Evolutionary conservation across 371 early-diverging fungal genomes (phyloP).

Genomic region (Actinomucor elegans): DNA sequence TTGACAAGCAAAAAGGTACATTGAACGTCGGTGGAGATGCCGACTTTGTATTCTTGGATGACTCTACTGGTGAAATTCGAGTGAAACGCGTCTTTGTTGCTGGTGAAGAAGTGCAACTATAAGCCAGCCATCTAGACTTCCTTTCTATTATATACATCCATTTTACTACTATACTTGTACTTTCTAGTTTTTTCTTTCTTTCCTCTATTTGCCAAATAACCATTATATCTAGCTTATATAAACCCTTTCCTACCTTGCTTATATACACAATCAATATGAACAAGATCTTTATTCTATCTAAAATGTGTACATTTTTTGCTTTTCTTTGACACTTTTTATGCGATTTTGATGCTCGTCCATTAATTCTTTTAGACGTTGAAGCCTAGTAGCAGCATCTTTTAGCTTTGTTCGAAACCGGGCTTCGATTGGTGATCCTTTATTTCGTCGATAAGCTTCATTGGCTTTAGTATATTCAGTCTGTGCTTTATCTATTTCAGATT

Average conservation of each 20-base stretch:
- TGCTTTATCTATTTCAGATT: slow-evolving; percentile 15
- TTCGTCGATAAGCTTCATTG: slow-evolving; percentile 17
- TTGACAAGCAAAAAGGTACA: slow-evolving; percentile 73
- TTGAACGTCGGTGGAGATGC: slow-evolving; percentile 79
- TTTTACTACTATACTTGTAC: too few relatives aligned
- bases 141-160: too few relatives aligned
- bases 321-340: slow-evolving; percentile 17
- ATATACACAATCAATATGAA: neutral
- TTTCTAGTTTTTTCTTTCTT: neutral
- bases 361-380: slow-evolving; percentile 9
- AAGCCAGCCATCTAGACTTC: too few relatives aligned
- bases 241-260: neutral
- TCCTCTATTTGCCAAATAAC: neutral
- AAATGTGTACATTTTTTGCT: slow-evolving; percentile 29
- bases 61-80: slow-evolving; percentile 50
- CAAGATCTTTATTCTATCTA: slow-evolving; percentile 1
- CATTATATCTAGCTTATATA: neutral
- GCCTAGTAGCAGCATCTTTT: slow-evolving; percentile 8
- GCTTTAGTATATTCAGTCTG: slow-evolving; percentile 8
- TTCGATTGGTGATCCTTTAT: slow-evolving; percentile 24
- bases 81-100: slow-evolving; percentile 74
- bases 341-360: slow-evolving; percentile 7
- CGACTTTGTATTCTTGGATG: slow-evolving; percentile 75
- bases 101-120: slow-evolving; percentile 66
- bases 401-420: slow-evolving; percentile 18